These are phyloP conservation scores for Plicaturopsis crispa DNA, from an alignment of 768 basidiomycete species.

Conservation along the genomic window DNA sequence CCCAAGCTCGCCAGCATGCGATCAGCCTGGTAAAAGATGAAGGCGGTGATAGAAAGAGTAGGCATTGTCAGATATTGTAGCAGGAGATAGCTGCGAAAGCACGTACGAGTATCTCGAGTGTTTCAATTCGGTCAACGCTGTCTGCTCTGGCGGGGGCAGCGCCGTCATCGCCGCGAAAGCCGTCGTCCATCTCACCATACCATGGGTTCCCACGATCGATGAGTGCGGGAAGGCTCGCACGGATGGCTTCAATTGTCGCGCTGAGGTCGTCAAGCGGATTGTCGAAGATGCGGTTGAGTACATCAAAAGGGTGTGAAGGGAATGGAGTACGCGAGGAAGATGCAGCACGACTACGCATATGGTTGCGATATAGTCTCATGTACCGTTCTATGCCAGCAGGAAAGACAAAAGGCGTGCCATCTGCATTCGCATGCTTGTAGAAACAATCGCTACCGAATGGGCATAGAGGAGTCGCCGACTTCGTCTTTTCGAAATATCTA, in stretches of 20 bases:
- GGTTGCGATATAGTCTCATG: conserved; percentile 42
- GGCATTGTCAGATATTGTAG: neutral
- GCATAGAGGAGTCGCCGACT: conserved; percentile 44
- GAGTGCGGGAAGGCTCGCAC: conserved; percentile 22
- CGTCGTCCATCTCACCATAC: neutral
- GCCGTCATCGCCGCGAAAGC: conserved; percentile 22
- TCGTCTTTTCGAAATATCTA: conserved; percentile 59
- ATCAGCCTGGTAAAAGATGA: neutral
- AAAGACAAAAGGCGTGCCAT: conserved; percentile 57
- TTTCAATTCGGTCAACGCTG: conserved; percentile 9
- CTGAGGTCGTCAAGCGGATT: conserved; percentile 35
- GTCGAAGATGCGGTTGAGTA: conserved; percentile 44
- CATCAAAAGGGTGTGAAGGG: conserved; percentile 26
- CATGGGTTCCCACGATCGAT: conserved; percentile 10
- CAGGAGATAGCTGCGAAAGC: conserved; percentile 3
- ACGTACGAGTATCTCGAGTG: conserved; percentile 18
- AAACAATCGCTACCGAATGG: conserved; percentile 81
- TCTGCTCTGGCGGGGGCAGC: too few relatives aligned
- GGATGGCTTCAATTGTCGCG: conserved; percentile 28
- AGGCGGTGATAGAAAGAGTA: neutral
- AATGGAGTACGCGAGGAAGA: too few relatives aligned
- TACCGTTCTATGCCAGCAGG: conserved; percentile 43
- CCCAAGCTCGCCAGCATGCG: neutral
- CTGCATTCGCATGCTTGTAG: conserved; percentile 61
- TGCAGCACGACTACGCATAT: too few relatives aligned